phyloP scores from a whole-genome alignment of 169 alveolate species.

The Condylostoma magnum region DNA sequence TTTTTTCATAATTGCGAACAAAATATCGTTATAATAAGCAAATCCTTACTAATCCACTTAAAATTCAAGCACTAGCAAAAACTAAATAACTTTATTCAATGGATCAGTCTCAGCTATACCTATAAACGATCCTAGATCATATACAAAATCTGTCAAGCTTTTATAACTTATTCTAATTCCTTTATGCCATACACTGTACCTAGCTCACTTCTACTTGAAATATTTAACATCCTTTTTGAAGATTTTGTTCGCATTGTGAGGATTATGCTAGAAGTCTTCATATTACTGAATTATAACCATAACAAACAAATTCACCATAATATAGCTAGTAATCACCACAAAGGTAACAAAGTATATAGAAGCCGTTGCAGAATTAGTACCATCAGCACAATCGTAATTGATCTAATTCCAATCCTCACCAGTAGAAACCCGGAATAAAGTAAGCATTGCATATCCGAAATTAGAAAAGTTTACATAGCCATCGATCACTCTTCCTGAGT shows the following conservation, averaged over 20 bases:
- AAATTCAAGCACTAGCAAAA: not conserved
- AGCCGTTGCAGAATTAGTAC: not conserved
- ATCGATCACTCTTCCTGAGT: slow-evolving; percentile 27
- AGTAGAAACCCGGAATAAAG: slow-evolving; percentile 50
- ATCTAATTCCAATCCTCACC: slow-evolving; percentile 65
- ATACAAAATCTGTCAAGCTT: not conserved
- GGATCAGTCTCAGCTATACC: not conserved
- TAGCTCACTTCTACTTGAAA: not conserved
- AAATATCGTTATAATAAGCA: slow-evolving; percentile 19
- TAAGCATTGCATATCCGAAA: slow-evolving; percentile 55
- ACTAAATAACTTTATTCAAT: not conserved
- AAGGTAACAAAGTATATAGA: slow-evolving; percentile 37
- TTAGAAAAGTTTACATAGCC: slow-evolving; percentile 53
- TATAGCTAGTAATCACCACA: slow-evolving; percentile 41
- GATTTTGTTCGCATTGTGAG: not conserved
- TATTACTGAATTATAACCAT: slow-evolving; percentile 75
- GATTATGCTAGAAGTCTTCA: slow-evolving; percentile 48
- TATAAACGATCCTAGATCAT: not conserved
- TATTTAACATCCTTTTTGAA: slow-evolving; percentile 6
- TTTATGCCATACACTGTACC: not conserved
- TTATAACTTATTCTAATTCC: slow-evolving; percentile 13
- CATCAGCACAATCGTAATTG: slow-evolving; percentile 21
- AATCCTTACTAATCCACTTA: slow-evolving; percentile 12
- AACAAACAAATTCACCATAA: slow-evolving; percentile 75
- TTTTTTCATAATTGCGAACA: slow-evolving; percentile 19